A percentile compares a stretch with the other conserved stretches of the same genome.
These are phyloP conservation scores for Apiospora pterosperma DNA, from an alignment of 2,329 filamentous ascomycete species.

Conservation along the genomic window DNA sequence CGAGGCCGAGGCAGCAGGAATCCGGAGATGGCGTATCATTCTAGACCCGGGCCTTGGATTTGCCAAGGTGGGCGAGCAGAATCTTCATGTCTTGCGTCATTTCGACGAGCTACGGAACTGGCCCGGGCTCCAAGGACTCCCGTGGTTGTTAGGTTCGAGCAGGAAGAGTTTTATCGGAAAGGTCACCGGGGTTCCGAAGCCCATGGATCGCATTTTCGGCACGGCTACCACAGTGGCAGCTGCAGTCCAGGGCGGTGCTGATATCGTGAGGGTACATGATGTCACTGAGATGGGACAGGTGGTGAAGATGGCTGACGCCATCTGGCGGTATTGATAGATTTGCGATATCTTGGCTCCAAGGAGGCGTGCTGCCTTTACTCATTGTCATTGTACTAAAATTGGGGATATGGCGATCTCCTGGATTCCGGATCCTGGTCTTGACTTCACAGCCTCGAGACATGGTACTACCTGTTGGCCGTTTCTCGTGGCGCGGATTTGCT, in stretches of 20 bases:
- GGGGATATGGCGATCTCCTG: not conserved
- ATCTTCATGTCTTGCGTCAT: conserved; percentile 72
- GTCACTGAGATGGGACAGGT: conserved; percentile 82
- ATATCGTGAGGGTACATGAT: conserved; percentile 92
- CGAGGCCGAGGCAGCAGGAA: conserved; percentile 74
- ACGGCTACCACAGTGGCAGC: conserved; percentile 87
- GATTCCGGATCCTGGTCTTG: too few relatives aligned
- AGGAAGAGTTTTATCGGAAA: conserved; percentile 86
- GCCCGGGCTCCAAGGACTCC: conserved; percentile 65
- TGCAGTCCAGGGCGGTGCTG: conserved; percentile 81
- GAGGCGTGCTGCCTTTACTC: not conserved
- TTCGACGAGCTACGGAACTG: conserved; percentile 62
- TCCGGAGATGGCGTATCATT: conserved; percentile 90
- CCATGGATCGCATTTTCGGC: conserved; percentile 73
- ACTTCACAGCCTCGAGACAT: not conserved
- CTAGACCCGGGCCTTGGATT: conserved; percentile 94
- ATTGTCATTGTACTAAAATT: not conserved
- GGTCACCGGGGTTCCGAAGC: conserved; percentile 71
- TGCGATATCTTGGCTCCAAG: too few relatives aligned
- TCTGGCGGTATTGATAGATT: conserved; percentile 60
- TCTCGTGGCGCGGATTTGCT: not conserved
- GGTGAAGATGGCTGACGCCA: conserved; percentile 85
- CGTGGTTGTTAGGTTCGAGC: conserved; percentile 87
- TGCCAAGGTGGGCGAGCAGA: conserved; percentile 79
- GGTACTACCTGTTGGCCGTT: not conserved